Percentiles rank a stretch among this genome's conserved stretches.
Conservation (phyloP, 148 eudicot genomes). For the Silene uniflora region DNA sequence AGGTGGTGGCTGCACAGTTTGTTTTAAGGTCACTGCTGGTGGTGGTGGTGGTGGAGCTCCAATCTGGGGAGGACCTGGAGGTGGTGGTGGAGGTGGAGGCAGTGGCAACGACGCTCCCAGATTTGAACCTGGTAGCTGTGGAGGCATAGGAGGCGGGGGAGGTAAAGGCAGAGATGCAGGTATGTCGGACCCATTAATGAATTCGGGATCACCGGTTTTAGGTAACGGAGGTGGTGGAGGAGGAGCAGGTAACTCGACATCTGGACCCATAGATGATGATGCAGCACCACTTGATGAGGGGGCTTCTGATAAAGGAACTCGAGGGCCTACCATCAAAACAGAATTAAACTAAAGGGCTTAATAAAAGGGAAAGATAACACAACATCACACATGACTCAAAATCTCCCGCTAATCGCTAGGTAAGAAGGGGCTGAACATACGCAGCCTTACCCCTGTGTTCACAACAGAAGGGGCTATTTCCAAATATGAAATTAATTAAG, state of each 20-base stretch:
- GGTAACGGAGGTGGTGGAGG: conserved; percentile 93
- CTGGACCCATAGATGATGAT: conserved; percentile 52
- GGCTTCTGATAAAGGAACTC: conserved; percentile 54
- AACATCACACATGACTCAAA: neutral
- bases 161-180: conserved; percentile 78
- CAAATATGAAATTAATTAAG: neutral
- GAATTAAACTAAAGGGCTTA: neutral
- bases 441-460: neutral
- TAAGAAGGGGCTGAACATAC: neutral
- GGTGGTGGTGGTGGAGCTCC: conserved; percentile 51
- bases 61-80: conserved; percentile 60
- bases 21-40: conserved; percentile 46
- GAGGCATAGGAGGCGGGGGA: conserved; percentile 89
- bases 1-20: conserved; percentile 64
- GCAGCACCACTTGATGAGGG: conserved; percentile 34
- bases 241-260: conserved; percentile 54
- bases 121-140: conserved; percentile 49
- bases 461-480: neutral
- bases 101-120: conserved; percentile 52
- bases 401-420: neutral
- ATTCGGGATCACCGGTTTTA: conserved; percentile 42
- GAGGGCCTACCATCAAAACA: conserved; percentile 53
- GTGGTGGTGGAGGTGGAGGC: conserved; percentile 62
- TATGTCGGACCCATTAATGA: conserved; percentile 39
- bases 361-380: conserved; percentile 8